Conservation (phyloP, 1,284 basidiomycete genomes). For the Malassezia equina region DNA sequence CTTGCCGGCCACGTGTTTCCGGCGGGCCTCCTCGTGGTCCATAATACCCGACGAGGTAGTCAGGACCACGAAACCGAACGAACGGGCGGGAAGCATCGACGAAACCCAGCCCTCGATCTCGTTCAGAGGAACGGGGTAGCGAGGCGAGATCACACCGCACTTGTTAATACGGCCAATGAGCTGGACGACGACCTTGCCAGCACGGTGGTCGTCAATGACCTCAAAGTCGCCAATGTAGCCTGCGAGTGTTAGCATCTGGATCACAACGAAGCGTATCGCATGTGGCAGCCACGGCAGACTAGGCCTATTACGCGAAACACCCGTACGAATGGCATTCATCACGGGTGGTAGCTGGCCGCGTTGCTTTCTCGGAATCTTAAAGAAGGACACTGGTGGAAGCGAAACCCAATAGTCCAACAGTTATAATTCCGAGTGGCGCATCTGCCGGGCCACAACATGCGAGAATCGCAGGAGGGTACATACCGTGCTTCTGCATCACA, state of each 20-base stretch:
- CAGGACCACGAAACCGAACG: conserved; percentile 91
- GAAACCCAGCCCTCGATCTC: conserved; percentile 75
- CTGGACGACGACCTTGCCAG: conserved; percentile 96
- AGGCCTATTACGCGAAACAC: conserved; percentile 6
- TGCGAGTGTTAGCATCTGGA: conserved; percentile 47
- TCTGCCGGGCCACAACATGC: background rate
- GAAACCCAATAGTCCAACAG: conserved; percentile 41
- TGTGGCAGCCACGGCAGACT: conserved; percentile 20
- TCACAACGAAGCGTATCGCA: background rate
- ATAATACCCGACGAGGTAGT: conserved; percentile 97
- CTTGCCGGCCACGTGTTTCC: conserved; percentile 94
- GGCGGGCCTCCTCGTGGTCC: conserved; percentile 97
- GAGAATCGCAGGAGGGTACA: conserved; percentile 18
- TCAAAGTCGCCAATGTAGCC: conserved; percentile 99
- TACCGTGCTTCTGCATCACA: conserved; percentile 49
- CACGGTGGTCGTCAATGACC: conserved; percentile 97
- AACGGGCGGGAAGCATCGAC: conserved; percentile 56
- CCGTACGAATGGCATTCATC: background rate
- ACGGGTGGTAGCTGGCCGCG: conserved; percentile 12
- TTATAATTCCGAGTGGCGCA: conserved; percentile 41
- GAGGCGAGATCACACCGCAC: conserved; percentile 89
- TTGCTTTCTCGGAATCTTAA: conserved; percentile 47
- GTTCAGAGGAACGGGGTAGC: conserved; percentile 88
- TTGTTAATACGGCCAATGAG: conserved; percentile 98
- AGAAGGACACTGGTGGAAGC: conserved; percentile 38